Evolutionary conservation across 352 stramenopile species (phyloP), one percentile per base, ranked within the genome.

Genomic region (Phytophthora niederhauseri): DNA sequence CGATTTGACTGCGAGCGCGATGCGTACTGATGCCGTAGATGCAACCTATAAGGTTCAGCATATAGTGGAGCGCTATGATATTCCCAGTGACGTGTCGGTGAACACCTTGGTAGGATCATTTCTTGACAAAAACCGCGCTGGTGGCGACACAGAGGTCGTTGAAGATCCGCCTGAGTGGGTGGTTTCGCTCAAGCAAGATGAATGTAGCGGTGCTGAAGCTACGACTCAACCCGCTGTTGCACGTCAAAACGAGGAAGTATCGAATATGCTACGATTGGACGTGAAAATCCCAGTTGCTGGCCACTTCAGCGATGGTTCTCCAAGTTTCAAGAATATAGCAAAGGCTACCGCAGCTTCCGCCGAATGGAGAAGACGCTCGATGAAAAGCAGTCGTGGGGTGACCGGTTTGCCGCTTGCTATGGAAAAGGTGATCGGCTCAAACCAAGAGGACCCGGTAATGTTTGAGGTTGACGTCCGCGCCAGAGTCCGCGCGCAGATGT

Each of bases 21-120:
- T 45, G 15, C 46, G 45, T 14, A 28, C 19, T 8, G 28, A 57
- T 62, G 54, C 50, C n/a, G n/a, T 3, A 3, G 22, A 86, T 31
- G 15, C 24, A 19, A 48, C 26, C 5, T 89, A 85, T 48, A 50
- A 58, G 19, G 26, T 48, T 36, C 57, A 74, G 6, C 76, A 86
- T 52, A 49, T 55, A 19, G 51, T 73, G n/a, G 81, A 90, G 58
- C 80, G 78, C 61, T 90, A 90, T 45, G 48, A 80, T 19, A 66
- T 83, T 4, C 43, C 75, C 8, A 65, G 53, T 6, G 61, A 64
- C 11, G 28, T 76, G 2, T 54, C 55, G 19, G 56, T 53, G 22
- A 64, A 72, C 55, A 75, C 58, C 24, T 61, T 82, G 22, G 5
- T 69, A 3, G 81, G 79, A 0, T 90, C 81, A 7, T 90, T 90